Base-by-base conservation (phyloP, 257 asterid genomes). In the Solanum ossicruentum region DNA sequence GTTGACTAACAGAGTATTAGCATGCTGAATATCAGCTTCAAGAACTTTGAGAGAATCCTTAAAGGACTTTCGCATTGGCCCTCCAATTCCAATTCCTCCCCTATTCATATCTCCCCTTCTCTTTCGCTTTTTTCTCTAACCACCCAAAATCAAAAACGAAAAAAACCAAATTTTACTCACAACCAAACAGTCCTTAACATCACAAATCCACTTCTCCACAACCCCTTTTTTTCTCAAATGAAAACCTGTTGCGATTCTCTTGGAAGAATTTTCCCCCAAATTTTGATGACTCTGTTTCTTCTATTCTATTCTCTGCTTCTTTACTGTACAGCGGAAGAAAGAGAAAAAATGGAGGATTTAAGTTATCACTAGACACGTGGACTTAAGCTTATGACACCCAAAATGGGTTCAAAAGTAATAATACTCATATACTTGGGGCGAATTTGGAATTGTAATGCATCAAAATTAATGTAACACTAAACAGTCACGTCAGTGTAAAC, bases 1-100 rank as follows among this genome's bases (percentile, higher is more conserved):
- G 58, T 69, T 75, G 32, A 89, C 92, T 84, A 26, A 94, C 98
- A 94, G 89, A 83, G 98, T 94, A 86, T 94, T 94, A 83, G 98
- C 98, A 87, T 94, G 95, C 88, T 94, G 98, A 92, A 94, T 91
- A 92, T 94, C 98, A 73, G 98, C 98, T 90, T 94, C 98, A 39
- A 94, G 95, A 82, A 89, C 92, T 88, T 94, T 94, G 79, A 94
- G 92, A 87, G 98, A 94, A 83, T 94, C 98, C 88, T 93, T 93
- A 89, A 94, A 94, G 36, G 95, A 92, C 88, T 92, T 94, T 77
- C 97, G 88, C 91, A 91, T 88, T 85, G 91, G 91, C 81, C 90
- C 89, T 91, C 84, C 87, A 21, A 60, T 69, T 43, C 86, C 84
- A 21, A 80, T 87, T 16, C 84, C 85, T 12, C 89, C 85, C 12